Evolutionary conservation across 768 basidiomycete genomes (phyloP).

Genomic region (Coprinopsis cinerea): DNA sequence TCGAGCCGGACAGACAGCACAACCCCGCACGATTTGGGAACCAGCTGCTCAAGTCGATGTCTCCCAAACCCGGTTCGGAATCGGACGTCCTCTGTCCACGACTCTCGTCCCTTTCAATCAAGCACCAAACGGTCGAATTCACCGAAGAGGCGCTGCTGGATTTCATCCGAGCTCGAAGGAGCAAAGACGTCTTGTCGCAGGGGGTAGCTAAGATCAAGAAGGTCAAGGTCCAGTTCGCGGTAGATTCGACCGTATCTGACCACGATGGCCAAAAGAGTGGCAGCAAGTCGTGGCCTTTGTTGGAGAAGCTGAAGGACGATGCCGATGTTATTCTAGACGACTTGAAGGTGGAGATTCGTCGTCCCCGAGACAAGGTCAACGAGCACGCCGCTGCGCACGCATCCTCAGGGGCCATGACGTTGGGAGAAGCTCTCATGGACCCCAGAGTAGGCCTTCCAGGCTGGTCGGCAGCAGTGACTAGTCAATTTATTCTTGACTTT

Average conservation of each 20-base stretch:
- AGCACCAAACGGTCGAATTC: neutral
- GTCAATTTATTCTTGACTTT: no score
- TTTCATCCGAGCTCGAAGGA: slow-evolving; percentile 1
- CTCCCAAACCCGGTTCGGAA: neutral
- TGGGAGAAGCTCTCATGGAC: no score
- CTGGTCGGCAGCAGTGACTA: no score
- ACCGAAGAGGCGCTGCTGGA: slow-evolving; percentile 1
- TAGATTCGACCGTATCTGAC: neutral
- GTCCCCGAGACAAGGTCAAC: no score
- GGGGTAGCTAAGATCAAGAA: neutral
- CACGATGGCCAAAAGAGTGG: no score
- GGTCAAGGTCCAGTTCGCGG: slow-evolving; percentile 1
- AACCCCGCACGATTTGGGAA: no score
- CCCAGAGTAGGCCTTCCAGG: no score
- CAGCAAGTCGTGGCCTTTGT: neutral
- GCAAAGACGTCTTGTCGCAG: neutral
- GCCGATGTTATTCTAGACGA: neutral
- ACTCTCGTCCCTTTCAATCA: neutral
- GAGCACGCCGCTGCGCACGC: no score
- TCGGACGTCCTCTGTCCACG: neutral
- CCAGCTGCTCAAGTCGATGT: no score
- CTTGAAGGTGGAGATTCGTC: neutral
- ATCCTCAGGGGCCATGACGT: no score
- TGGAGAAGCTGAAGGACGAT: neutral
- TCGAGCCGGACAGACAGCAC: no score